These are phyloP conservation scores for Udeniomyces megalosporus DNA, from an alignment of 768 basidiomycete genomes.

Conservation along the genomic window DNA sequence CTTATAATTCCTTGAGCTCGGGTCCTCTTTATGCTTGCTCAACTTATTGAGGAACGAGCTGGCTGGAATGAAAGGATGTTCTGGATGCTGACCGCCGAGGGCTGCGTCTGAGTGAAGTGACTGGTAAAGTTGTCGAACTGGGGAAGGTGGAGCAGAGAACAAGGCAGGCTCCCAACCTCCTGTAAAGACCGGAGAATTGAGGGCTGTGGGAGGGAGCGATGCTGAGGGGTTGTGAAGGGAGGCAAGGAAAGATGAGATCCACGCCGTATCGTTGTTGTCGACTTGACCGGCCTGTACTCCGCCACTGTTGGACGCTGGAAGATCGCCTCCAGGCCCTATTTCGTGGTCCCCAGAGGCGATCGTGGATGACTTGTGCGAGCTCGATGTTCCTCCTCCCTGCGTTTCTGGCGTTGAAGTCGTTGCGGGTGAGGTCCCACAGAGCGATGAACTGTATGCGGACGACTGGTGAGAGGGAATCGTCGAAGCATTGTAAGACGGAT, in stretches of 20 bases:
- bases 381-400: too few relatives aligned
- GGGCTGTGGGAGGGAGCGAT: slow-evolving; percentile 41
- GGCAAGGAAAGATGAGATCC: slow-evolving; percentile 13
- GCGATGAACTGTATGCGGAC: neutral
- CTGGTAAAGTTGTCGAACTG: slow-evolving; percentile 8
- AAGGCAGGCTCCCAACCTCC: slow-evolving; percentile 21
- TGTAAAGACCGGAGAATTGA: slow-evolving; percentile 53
- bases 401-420: neutral
- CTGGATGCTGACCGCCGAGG: neutral
- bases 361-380: slow-evolving; percentile 1
- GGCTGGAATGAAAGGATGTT: neutral
- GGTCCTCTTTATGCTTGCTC: neutral
- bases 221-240: slow-evolving; percentile 15
- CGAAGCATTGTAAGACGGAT: neutral
- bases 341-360: neutral
- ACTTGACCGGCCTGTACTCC: too few relatives aligned
- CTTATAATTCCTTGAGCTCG: neutral
- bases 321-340: too few relatives aligned
- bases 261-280: slow-evolving; percentile 11
- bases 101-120: neutral
- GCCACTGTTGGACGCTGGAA: neutral
- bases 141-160: slow-evolving; percentile 12
- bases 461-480: neutral
- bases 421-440: slow-evolving; percentile 3
- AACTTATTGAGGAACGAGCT: neutral